phyloP scores from a whole-genome alignment of 2,329 filamentous ascomycete species.

The Diplodia sapinea region DNA sequence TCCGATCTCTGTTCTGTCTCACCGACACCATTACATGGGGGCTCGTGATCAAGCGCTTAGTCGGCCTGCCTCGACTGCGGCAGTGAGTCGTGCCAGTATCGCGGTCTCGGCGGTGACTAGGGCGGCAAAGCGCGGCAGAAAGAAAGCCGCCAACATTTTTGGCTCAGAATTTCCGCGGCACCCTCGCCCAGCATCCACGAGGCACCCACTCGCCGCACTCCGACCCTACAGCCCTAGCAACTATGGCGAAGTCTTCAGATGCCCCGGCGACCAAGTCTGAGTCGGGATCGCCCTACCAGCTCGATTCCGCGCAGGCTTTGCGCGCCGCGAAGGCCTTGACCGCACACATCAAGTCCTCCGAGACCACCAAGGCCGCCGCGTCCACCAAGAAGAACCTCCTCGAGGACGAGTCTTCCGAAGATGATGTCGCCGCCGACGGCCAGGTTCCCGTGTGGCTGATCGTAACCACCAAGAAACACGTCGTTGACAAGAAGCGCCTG shows the following conservation, averaged over 20 bases:
- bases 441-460: slow-evolving; percentile 65
- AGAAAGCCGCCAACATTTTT: slow-evolving; percentile 18
- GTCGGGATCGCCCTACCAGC: slow-evolving; percentile 49
- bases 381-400: slow-evolving; percentile 63
- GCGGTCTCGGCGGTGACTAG: background rate
- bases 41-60: background rate
- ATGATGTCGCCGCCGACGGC: slow-evolving; percentile 45
- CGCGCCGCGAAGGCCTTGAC: slow-evolving; percentile 66
- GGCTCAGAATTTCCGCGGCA: slow-evolving; percentile 23
- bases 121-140: slow-evolving; percentile 4
- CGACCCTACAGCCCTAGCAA: background rate
- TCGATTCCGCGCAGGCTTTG: slow-evolving; percentile 59
- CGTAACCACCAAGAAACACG: slow-evolving; percentile 69
- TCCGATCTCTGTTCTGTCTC: background rate
- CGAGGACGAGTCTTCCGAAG: slow-evolving; percentile 51
- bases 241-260: slow-evolving; percentile 42
- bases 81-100: background rate
- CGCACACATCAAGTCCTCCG: slow-evolving; percentile 61
- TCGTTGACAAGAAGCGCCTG: slow-evolving; percentile 74
- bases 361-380: slow-evolving; percentile 53
- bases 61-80: background rate
- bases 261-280: slow-evolving; percentile 46
- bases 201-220: background rate
- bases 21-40: background rate
- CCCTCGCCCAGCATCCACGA: slow-evolving; percentile 5